Evolutionary conservation across 495 filamentous ascomycete genomes (phyloP).

Genomic region (Collariella sp.): DNA sequence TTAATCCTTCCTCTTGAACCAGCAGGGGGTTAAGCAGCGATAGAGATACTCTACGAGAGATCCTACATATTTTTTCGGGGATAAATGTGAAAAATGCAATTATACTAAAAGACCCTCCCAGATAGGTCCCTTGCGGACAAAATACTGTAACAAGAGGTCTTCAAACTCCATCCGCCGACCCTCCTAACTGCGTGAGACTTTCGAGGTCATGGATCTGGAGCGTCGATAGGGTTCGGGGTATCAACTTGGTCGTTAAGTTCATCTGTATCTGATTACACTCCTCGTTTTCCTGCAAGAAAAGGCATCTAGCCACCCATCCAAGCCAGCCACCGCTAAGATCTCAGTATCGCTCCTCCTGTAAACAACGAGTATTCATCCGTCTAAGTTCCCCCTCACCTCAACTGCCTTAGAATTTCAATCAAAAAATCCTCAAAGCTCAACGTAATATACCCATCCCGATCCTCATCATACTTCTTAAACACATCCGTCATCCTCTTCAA

Average conservation of each 20-base stretch:
- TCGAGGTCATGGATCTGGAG: too few species aligned
- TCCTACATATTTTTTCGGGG: too few species aligned
- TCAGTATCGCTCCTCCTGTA: background rate
- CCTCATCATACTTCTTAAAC: slow-evolving; percentile 97
- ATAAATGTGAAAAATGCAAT: too few species aligned
- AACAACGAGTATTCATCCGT: background rate
- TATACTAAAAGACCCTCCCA: too few species aligned
- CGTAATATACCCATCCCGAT: slow-evolving; percentile 86
- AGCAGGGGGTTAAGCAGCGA: too few species aligned
- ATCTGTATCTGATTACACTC: background rate
- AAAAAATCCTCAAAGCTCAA: slow-evolving; percentile 76
- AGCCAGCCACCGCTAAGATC: too few species aligned
- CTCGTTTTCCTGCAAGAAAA: background rate
- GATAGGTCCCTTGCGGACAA: too few species aligned
- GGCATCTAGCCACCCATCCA: background rate
- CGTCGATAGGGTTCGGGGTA: slow-evolving; percentile 14
- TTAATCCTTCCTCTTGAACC: too few species aligned
- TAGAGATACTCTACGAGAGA: too few species aligned
- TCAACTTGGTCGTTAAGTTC: slow-evolving; percentile 1
- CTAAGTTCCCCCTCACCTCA: slow-evolving; percentile 20
- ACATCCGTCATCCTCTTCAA: slow-evolving; percentile 98
- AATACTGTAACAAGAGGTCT: too few species aligned
- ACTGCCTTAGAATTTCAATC: slow-evolving; percentile 49
- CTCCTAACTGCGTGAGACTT: too few species aligned
- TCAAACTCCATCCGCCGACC: too few species aligned